phyloP scores from a whole-genome alignment of 1,284 basidiomycete genomes.

The Irpex sp. region DNA sequence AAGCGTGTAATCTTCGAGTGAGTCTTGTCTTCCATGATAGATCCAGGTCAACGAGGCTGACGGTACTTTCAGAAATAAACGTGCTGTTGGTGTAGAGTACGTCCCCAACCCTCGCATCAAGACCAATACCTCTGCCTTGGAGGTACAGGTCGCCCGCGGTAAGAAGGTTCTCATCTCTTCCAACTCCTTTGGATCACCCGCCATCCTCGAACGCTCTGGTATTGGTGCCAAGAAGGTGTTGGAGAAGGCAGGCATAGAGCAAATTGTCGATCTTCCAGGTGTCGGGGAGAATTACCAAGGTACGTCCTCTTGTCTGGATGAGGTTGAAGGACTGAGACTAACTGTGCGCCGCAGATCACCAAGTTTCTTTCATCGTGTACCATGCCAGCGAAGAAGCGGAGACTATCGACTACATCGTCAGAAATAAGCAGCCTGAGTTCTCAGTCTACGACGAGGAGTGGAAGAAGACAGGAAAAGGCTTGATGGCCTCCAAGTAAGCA shows the following conservation, averaged over 20 bases:
- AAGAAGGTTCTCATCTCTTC: slow-evolving; percentile 40
- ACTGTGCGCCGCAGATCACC: slow-evolving; percentile 15
- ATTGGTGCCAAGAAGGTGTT: slow-evolving; percentile 16
- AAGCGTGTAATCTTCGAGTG: slow-evolving; percentile 15
- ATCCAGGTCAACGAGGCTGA: background rate
- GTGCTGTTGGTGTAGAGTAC: slow-evolving; percentile 12
- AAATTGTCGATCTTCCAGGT: slow-evolving; percentile 16
- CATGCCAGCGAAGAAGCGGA: slow-evolving; percentile 15
- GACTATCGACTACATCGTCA: slow-evolving; percentile 17
- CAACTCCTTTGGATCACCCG: slow-evolving; percentile 13
- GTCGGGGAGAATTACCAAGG: slow-evolving; percentile 14
- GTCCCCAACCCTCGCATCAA: slow-evolving; percentile 4
- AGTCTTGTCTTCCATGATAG: background rate
- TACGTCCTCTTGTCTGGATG: background rate
- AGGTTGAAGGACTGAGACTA: background rate
- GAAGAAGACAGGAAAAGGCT: slow-evolving; percentile 37
- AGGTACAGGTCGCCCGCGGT: slow-evolving; percentile 29
- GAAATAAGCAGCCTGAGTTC: slow-evolving; percentile 5
- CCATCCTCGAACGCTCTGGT: slow-evolving; percentile 19
- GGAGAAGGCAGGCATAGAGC: slow-evolving; percentile 12
- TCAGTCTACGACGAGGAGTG: slow-evolving; percentile 37
- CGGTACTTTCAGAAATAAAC: background rate
- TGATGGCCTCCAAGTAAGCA: slow-evolving; percentile 44
- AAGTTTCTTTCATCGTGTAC: slow-evolving; percentile 12
- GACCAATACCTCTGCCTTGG: slow-evolving; percentile 17